Conservation (phyloP, 768 basidiomycete genomes). For the Lentinula edodes region DNA sequence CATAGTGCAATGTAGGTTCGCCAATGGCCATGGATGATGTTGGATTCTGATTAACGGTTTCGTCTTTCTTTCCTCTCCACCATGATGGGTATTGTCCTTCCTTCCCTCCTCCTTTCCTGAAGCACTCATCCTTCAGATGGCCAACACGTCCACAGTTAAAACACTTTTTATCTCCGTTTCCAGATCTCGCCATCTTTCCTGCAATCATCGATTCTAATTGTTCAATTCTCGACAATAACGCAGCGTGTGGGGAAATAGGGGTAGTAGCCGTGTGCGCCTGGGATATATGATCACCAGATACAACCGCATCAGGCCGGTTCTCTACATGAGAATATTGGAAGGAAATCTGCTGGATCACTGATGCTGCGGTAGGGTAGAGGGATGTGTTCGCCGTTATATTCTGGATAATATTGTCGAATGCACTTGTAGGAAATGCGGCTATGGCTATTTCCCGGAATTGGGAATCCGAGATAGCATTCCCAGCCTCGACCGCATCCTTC, state of each 20-base stretch:
- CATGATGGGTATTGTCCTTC: constrained; percentile 13
- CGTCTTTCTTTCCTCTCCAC: constrained; percentile 8
- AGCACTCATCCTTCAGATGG: constrained; percentile 17
- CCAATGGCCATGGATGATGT: background rate
- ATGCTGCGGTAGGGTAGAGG: background rate
- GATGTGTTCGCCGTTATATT: background rate
- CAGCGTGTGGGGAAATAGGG: no score
- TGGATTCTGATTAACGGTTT: background rate
- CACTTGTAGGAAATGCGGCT: background rate
- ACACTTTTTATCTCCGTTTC: constrained; percentile 9
- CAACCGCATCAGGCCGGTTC: background rate
- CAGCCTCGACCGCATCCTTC: background rate
- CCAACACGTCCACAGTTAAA: constrained; percentile 13
- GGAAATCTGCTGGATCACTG: constrained; percentile 1
- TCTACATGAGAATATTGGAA: background rate
- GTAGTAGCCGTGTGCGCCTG: background rate
- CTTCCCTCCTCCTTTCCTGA: constrained; percentile 20
- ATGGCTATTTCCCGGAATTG: background rate
- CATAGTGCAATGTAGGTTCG: background rate
- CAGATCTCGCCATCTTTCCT: background rate
- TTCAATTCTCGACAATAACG: background rate
- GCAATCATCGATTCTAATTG: background rate
- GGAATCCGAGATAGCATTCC: background rate
- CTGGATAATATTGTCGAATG: background rate
- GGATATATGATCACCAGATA: background rate